Percentiles rank a stretch among this genome's conserved stretches.
Conservation (phyloP, 176 grass and related monocot species). For the Cenchrus purpureus region DNA sequence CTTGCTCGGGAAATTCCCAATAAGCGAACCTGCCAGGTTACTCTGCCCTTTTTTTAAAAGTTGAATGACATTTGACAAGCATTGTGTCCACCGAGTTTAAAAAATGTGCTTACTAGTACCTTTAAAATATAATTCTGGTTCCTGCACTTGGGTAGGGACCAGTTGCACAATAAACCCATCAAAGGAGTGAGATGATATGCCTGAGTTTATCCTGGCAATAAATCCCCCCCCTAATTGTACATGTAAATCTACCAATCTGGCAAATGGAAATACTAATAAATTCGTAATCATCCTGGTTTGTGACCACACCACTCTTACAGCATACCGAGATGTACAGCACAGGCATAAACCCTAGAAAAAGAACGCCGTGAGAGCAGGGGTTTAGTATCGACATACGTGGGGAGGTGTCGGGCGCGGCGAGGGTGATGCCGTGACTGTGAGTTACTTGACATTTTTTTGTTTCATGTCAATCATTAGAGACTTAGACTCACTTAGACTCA, state of each 20-base stretch:
- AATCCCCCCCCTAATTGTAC: not conserved
- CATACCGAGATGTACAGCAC: not conserved
- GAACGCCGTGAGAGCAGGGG: not conserved
- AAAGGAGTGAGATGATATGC: not conserved
- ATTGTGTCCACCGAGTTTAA: no score
- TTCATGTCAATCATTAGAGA: no score
- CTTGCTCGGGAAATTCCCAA: no score
- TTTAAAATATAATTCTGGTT: not conserved
- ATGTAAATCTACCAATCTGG: not conserved
- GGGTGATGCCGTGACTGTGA: constrained; percentile 53
- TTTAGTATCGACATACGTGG: constrained; percentile 60
- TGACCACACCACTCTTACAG: not conserved
- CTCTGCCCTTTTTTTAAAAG: not conserved
- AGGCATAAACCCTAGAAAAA: constrained; percentile 18
- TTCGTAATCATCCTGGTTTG: not conserved
- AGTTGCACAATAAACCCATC: not conserved
- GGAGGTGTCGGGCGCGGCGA: constrained; percentile 89
- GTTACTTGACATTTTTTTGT: no score
- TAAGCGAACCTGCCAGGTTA: no score
- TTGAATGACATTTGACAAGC: not conserved
- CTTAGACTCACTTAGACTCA: no score
- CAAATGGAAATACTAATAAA: not conserved
- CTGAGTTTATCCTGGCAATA: not conserved
- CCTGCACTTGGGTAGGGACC: not conserved
- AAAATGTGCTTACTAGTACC: not conserved